phyloP scores from a whole-genome alignment of 495 filamentous ascomycete species.

The Gamarada debralockiae region DNA sequence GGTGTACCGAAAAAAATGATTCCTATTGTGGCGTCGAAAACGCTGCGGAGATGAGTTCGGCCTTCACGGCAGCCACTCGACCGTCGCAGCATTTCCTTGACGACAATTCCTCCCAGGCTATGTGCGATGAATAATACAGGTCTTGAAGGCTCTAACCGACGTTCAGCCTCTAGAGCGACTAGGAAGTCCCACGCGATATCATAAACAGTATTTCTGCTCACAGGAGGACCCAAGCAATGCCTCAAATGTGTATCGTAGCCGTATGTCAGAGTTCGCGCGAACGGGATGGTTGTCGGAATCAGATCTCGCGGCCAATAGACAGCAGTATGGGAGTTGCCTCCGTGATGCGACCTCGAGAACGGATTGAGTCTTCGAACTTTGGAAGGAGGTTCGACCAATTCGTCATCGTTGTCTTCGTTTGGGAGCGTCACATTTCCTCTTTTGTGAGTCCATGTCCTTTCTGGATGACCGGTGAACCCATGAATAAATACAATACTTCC shows the following conservation, averaged over 20 bases:
- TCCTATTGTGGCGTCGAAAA: slow-evolving; percentile 29
- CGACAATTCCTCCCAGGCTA: slow-evolving; percentile 17
- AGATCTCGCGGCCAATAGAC: slow-evolving; percentile 22
- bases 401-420: slow-evolving; percentile 4
- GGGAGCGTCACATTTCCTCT: background rate
- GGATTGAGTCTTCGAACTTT: slow-evolving; percentile 7
- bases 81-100: slow-evolving; percentile 8
- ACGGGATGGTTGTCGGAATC: slow-evolving; percentile 19
- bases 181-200: slow-evolving; percentile 15
- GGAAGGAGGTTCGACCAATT: slow-evolving; percentile 1
- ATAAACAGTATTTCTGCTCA: slow-evolving; percentile 18
- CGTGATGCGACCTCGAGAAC: slow-evolving; percentile 2
- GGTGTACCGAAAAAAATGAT: slow-evolving; percentile 41
- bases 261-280: slow-evolving; percentile 27
- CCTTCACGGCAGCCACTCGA: background rate
- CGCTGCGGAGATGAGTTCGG: slow-evolving; percentile 26
- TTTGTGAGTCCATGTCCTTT: slow-evolving; percentile 25
- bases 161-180: slow-evolving; percentile 9
- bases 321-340: background rate
- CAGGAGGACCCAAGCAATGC: slow-evolving; percentile 19
- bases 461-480: slow-evolving; percentile 27
- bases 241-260: slow-evolving; percentile 30
- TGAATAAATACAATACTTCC: slow-evolving; percentile 32
- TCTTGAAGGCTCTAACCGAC: slow-evolving; percentile 1
- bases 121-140: slow-evolving; percentile 20